These are phyloP conservation scores for Colletotrichum agaves DNA, from an alignment of 2,329 filamentous ascomycete genomes.

Conservation along the genomic window DNA sequence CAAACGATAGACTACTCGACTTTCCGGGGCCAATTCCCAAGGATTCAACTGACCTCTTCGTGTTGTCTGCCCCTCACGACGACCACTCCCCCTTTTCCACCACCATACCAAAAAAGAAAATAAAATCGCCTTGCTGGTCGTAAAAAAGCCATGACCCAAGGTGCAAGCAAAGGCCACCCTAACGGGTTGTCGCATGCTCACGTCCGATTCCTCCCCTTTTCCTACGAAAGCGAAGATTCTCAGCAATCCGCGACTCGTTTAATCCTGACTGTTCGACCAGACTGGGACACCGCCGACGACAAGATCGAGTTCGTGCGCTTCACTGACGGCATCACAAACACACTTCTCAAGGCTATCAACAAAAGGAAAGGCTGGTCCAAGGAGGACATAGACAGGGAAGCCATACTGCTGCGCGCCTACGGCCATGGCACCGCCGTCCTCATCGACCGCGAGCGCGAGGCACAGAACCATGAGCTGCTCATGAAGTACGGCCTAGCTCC, in stretches of 20 bases:
- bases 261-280: constrained; percentile 81
- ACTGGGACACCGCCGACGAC: constrained; percentile 81
- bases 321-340: constrained; percentile 99
- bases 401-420: constrained; percentile 91
- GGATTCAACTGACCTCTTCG: constrained; percentile 24
- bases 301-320: constrained; percentile 88
- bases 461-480: constrained; percentile 84
- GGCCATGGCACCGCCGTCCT: constrained; percentile 93
- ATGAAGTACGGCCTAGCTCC: constrained; percentile 87
- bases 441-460: constrained; percentile 92
- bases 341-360: constrained; percentile 82
- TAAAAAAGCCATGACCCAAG: constrained; percentile 33
- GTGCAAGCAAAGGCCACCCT: constrained; percentile 43
- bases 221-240: constrained; percentile 81
- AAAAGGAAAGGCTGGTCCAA: constrained; percentile 73
- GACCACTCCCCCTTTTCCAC: background rate
- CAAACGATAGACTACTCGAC: background rate
- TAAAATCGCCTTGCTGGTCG: background rate
- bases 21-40: background rate
- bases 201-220: constrained; percentile 75
- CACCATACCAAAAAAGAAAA: background rate
- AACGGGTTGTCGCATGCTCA: constrained; percentile 53
- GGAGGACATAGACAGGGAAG: constrained; percentile 83
- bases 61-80: constrained; percentile 29
- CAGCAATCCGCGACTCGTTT: constrained; percentile 82